These are phyloP conservation scores for Clonostachys chloroleuca DNA, from an alignment of 2,329 filamentous ascomycete species.

Conservation along the genomic window DNA sequence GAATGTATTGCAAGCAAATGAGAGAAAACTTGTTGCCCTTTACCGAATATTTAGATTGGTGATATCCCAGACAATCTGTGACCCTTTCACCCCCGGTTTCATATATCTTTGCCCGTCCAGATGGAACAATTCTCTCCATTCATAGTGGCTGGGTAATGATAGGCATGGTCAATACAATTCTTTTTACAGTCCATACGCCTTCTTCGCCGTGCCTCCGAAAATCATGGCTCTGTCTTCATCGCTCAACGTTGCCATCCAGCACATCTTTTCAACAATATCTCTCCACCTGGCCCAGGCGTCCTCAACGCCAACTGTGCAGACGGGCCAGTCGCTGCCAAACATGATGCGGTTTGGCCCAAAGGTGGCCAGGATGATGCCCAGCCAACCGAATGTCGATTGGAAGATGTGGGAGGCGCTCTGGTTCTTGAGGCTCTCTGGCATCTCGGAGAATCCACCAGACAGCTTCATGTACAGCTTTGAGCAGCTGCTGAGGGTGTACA, in stretches of 20 bases:
- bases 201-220: conserved; percentile 68
- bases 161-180: not conserved
- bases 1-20: no score
- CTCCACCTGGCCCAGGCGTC: conserved; percentile 74
- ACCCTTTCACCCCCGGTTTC: no score
- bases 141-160: no score
- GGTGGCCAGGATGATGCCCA: conserved; percentile 63
- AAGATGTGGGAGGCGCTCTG: conserved; percentile 54
- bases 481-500: conserved; percentile 63
- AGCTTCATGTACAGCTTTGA: conserved; percentile 81
- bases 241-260: conserved; percentile 57
- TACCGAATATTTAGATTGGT: no score
- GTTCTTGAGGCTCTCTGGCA: conserved; percentile 51
- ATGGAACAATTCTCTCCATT: no score
- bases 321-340: conserved; percentile 93
- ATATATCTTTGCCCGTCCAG: no score
- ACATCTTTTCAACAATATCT: conserved; percentile 62
- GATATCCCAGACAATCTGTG: no score
- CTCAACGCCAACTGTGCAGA: conserved; percentile 63
- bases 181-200: conserved; percentile 58
- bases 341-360: conserved; percentile 74
- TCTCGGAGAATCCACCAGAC: conserved; percentile 80
- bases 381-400: conserved; percentile 63
- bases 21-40: no score
- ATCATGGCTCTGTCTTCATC: conserved; percentile 61